These are phyloP conservation scores for Clausena lansium DNA, from an alignment of 345 rosid species.

Conservation along the genomic window DNA sequence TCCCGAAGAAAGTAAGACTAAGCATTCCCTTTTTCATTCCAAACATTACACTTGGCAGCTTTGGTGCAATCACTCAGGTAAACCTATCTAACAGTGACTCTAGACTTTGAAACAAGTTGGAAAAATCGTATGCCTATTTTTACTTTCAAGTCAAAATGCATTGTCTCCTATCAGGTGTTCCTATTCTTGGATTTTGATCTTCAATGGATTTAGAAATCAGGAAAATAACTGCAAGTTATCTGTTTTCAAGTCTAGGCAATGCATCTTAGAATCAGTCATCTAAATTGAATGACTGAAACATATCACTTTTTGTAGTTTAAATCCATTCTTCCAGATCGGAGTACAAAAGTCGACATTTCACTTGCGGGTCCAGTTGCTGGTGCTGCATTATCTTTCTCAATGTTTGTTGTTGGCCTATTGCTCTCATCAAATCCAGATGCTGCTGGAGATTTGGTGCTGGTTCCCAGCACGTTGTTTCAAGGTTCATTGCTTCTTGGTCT, in stretches of 20 bases:
- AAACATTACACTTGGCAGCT: slow-evolving; percentile 95
- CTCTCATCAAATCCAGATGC: slow-evolving; percentile 72
- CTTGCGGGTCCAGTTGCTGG: slow-evolving; percentile 96
- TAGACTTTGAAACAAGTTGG: slow-evolving; percentile 4
- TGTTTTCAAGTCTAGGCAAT: not conserved
- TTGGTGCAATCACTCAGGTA: slow-evolving; percentile 98
- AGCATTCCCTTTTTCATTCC: slow-evolving; percentile 96
- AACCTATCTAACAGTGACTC: slow-evolving; percentile 13
- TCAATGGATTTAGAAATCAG: not conserved
- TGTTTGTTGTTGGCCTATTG: slow-evolving; percentile 84
- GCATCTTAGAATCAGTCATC: not conserved
- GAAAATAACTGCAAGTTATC: not conserved
- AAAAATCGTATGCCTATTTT: slow-evolving; percentile 7
- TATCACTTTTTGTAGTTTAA: slow-evolving; percentile 61
- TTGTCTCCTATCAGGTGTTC: not conserved
- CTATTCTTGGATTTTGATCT: not conserved
- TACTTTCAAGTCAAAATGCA: not conserved
- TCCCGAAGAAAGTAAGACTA: slow-evolving; percentile 85
- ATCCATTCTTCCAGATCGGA: slow-evolving; percentile 88
- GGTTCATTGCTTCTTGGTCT: slow-evolving; percentile 97
- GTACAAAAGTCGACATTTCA: slow-evolving; percentile 83
- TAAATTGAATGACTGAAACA: too few relatives aligned
- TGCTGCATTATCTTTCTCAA: slow-evolving; percentile 80
- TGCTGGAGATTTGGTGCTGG: slow-evolving; percentile 82
- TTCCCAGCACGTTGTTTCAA: slow-evolving; percentile 88